Conservation (phyloP, 208 protist genomes). For the Herpetomonas samuelpessoai region DNA sequence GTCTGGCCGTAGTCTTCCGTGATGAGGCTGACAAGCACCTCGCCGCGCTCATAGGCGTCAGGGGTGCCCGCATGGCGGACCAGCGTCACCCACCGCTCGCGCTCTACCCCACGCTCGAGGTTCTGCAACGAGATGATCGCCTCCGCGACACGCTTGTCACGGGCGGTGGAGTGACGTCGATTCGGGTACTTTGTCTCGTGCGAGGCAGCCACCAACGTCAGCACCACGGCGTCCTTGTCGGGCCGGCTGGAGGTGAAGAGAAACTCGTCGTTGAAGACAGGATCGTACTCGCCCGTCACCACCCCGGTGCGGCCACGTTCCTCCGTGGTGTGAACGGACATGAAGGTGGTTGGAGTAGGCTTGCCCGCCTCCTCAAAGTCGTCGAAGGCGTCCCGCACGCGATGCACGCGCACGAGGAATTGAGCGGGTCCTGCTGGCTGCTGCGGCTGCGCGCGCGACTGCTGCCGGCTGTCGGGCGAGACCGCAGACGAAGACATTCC, state of each 20-base stretch:
- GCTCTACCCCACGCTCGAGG: conserved; percentile 48
- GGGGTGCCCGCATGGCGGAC: conserved; percentile 64
- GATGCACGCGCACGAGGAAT: conserved; percentile 65
- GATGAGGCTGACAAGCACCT: conserved; percentile 65
- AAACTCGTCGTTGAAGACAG: conserved; percentile 79
- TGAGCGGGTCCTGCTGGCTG: background rate
- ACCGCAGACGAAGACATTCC: too few relatives aligned
- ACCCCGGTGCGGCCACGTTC: conserved; percentile 57
- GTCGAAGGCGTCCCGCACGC: conserved; percentile 29
- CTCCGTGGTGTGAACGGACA: conserved; percentile 55
- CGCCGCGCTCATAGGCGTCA: conserved; percentile 68
- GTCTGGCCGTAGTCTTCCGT: conserved; percentile 64
- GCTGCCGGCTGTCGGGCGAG: background rate
- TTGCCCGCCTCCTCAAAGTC: conserved; percentile 28
- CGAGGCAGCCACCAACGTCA: conserved; percentile 50
- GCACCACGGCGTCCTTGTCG: conserved; percentile 61
- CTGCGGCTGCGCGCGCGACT: background rate
- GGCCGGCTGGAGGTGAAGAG: conserved; percentile 50
- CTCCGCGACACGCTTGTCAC: conserved; percentile 57
- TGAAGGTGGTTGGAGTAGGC: conserved; percentile 34
- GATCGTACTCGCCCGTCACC: conserved; percentile 38
- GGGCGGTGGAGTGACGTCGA: background rate
- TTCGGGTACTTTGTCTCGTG: background rate
- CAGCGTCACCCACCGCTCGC: conserved; percentile 60
- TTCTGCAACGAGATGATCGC: conserved; percentile 68